Evolutionary conservation across 495 filamentous ascomycete genomes (phyloP).

Genomic region (Penicillium cataractarum): DNA sequence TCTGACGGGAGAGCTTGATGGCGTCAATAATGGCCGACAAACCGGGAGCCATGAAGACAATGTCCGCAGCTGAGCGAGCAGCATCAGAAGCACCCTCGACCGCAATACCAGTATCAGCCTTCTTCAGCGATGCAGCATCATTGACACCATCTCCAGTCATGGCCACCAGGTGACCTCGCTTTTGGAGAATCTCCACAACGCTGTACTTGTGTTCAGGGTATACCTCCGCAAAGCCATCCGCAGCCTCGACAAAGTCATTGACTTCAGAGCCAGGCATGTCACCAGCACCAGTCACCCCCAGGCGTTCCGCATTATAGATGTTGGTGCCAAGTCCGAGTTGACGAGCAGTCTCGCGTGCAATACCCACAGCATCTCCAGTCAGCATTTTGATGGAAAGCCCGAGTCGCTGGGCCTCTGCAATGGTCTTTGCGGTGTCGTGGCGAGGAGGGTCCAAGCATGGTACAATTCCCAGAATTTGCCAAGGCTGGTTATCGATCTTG

Average conservation of each 20-base stretch:
- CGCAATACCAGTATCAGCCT: conserved; percentile 85
- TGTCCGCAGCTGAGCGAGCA: conserved; percentile 89
- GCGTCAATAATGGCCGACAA: conserved; percentile 92
- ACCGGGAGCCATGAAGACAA: conserved; percentile 89
- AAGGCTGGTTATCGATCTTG: conserved; percentile 72
- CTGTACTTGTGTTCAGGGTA: conserved; percentile 98
- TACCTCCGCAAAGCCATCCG: conserved; percentile 92
- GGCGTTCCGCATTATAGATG: conserved; percentile 88
- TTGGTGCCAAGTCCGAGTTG: conserved; percentile 91
- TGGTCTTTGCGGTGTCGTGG: conserved; percentile 86
- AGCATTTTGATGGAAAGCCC: conserved; percentile 95
- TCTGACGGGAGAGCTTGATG: conserved; percentile 91
- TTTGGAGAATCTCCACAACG: conserved; percentile 93
- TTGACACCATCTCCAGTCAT: conserved; percentile 99
- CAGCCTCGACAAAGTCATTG: conserved; percentile 92
- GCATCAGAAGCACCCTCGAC: conserved; percentile 93
- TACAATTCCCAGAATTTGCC: conserved; percentile 94
- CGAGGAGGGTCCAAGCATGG: conserved; percentile 91
- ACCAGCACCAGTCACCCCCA: conserved; percentile 82
- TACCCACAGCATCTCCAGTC: conserved; percentile 93
- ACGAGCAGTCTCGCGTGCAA: conserved; percentile 87
- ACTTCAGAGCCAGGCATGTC: conserved; percentile 91
- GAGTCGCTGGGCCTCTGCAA: conserved; percentile 84
- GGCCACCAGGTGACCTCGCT: conserved; percentile 92
- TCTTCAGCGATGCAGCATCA: conserved; percentile 94